Evolutionary conservation across 2,329 filamentous ascomycete genomes (phyloP), one percentile per base, ranked within the genome.

Genomic region (Cladophialophora bantiana): DNA sequence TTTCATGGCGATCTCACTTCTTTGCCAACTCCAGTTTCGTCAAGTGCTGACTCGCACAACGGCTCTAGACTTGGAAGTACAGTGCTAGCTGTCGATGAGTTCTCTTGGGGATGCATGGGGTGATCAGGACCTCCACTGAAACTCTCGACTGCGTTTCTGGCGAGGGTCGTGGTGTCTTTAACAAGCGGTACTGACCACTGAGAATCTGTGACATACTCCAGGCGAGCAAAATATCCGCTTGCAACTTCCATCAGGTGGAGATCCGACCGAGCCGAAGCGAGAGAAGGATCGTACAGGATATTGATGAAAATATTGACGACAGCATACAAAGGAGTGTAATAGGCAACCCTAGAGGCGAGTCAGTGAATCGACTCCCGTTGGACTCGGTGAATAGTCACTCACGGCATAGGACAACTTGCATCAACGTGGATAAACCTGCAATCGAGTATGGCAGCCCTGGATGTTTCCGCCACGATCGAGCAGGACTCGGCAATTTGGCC

Each of bases 401-500:
- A 62, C 59, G 35, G 18, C 26, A 62, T 20, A 35, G 59, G 35
- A 55, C 48, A 55, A 40, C 20, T 62, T 15, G 45, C 59, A 20
- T 62, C 59, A 18, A 38, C 10, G 18, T 55, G 45, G 34, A 62
- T 42, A 40, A 62, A 62, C 59, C 59, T 62, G 48, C 32, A 62
- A 26, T 62, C 59, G 34, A 57, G 61, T 15, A 58, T 26, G 12
- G 42, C 18, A n/a, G 34, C 31, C 20, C 32, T 52, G 4, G 54
- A 56, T 3, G 54, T 58, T 10, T 64, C 40, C n/a, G 32, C 62
- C 26, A 53, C 18, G 7, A 64, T 53, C 18, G 32, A 9, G 2
- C 20, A 59, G 1, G 55, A 59, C 7, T 32, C 40, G 1, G 4
- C 3, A 35, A 64, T 64, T 42, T 59, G 62, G 13, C 26, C 9